phyloP scores from a whole-genome alignment of 2,329 filamentous ascomycete genomes.

The Talaromyces sp. region DNA sequence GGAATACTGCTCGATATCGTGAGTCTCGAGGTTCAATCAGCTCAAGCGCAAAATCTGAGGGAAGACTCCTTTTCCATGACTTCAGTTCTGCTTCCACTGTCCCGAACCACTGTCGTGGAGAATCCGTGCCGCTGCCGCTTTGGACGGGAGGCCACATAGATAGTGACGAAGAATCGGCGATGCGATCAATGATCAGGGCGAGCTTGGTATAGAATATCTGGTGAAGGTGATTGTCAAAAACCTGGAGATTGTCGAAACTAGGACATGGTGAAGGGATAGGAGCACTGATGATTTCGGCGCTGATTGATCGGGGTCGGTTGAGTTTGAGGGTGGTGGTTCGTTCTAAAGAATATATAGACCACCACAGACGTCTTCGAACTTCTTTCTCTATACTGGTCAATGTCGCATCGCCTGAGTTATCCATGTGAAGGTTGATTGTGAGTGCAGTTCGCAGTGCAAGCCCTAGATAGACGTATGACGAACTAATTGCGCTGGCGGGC shows the following conservation, averaged over 20 bases:
- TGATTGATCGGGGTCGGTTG: neutral
- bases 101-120: conserved; percentile 2
- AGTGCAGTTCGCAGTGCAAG: conserved; percentile 53
- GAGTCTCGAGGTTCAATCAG: conserved; percentile 28
- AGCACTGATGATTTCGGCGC: neutral
- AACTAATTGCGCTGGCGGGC: conserved; percentile 34
- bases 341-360: conserved; percentile 1
- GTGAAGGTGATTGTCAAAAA: conserved; percentile 33
- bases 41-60: conserved; percentile 27
- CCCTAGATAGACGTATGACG: conserved; percentile 39
- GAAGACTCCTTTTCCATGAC: conserved; percentile 32
- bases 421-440: conserved; percentile 46
- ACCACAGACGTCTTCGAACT: neutral
- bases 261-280: neutral
- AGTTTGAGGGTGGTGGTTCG: conserved; percentile 21
- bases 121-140: conserved; percentile 11
- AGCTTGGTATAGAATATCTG: conserved; percentile 32
- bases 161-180: conserved; percentile 23
- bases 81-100: conserved; percentile 26
- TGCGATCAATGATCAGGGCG: conserved; percentile 30
- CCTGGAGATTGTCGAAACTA: conserved; percentile 28
- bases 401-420: conserved; percentile 11
- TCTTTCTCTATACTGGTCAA: conserved; percentile 25
- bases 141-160: conserved; percentile 1
- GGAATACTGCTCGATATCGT: conserved; percentile 33